Conservation (phyloP, 2,329 filamentous ascomycete genomes). For the Apiospora pterosperma region DNA sequence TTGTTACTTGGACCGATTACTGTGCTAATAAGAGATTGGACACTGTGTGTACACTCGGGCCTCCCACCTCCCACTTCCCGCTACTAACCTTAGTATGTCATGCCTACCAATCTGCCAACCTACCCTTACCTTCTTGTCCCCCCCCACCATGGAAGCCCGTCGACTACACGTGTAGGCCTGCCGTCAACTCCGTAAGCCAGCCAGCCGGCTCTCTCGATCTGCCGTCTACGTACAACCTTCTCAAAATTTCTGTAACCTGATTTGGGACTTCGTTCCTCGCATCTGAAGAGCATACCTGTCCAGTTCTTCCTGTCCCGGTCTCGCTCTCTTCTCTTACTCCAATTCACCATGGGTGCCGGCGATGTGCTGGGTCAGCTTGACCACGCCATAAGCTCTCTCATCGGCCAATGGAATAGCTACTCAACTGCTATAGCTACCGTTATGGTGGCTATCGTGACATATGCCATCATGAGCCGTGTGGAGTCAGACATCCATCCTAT, state of each 20-base stretch:
- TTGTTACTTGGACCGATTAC: background rate
- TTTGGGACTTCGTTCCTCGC: background rate
- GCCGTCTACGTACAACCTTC: conserved; percentile 1
- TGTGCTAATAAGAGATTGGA: background rate
- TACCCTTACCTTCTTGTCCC: background rate
- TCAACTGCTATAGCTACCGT: conserved; percentile 68
- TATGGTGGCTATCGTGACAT: conserved; percentile 65
- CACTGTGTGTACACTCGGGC: background rate
- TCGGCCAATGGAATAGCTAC: conserved; percentile 79
- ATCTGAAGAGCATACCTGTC: background rate
- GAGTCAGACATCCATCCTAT: conserved; percentile 93
- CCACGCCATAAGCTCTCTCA: conserved; percentile 61
- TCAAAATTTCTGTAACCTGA: conserved; percentile 4
- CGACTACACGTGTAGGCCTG: conserved; percentile 1
- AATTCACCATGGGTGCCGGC: conserved; percentile 36
- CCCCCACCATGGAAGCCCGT: conserved; percentile 1
- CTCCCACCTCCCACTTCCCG: too few species aligned
- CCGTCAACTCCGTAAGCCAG: background rate
- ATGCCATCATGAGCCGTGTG: conserved; percentile 65
- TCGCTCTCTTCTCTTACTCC: background rate
- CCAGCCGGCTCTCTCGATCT: background rate
- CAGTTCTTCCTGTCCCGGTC: conserved; percentile 5
- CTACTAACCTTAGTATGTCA: too few species aligned
- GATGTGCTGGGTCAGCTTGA: conserved; percentile 67
- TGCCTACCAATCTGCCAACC: background rate